These are phyloP conservation scores for Fusarium sp. DNA, from an alignment of 2,329 filamentous ascomycete genomes.

Conservation along the genomic window DNA sequence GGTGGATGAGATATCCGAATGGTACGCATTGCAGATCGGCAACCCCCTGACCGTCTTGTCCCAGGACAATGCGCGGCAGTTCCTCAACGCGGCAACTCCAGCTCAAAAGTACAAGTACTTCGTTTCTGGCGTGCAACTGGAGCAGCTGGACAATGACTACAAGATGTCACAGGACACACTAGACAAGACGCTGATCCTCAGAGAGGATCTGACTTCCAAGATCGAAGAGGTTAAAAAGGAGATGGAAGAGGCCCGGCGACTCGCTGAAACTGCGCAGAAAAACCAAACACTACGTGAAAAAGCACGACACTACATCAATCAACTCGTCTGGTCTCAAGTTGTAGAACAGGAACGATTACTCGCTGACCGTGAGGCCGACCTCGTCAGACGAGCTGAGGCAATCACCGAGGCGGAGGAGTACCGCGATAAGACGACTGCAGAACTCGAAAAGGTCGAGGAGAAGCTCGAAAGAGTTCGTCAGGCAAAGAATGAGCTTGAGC, in stretches of 20 bases:
- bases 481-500: constrained; percentile 59
- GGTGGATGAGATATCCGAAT: constrained; percentile 93
- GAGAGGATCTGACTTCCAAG: constrained; percentile 56
- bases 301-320: constrained; percentile 71
- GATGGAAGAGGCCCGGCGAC: constrained; percentile 73
- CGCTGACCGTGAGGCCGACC: constrained; percentile 52
- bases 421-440: constrained; percentile 63
- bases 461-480: constrained; percentile 59
- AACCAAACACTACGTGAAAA: constrained; percentile 76
- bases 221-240: constrained; percentile 57
- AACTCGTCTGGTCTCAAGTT: constrained; percentile 91
- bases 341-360: constrained; percentile 77
- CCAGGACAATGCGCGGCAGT: constrained; percentile 94
- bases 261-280: constrained; percentile 76
- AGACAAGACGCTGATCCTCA: constrained; percentile 70
- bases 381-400: constrained; percentile 45
- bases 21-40: constrained; percentile 93
- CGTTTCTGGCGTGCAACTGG: constrained; percentile 91
- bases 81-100: constrained; percentile 87
- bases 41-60: constrained; percentile 97
- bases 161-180: constrained; percentile 84
- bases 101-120: constrained; percentile 97
- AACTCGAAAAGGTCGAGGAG: constrained; percentile 64
- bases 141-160: constrained; percentile 94
- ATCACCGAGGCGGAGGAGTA: constrained; percentile 51